These are phyloP conservation scores for Pseudoscleropodium purum DNA, from an alignment of 225 moss, liverwort and hornwort species.

Conservation along the genomic window DNA sequence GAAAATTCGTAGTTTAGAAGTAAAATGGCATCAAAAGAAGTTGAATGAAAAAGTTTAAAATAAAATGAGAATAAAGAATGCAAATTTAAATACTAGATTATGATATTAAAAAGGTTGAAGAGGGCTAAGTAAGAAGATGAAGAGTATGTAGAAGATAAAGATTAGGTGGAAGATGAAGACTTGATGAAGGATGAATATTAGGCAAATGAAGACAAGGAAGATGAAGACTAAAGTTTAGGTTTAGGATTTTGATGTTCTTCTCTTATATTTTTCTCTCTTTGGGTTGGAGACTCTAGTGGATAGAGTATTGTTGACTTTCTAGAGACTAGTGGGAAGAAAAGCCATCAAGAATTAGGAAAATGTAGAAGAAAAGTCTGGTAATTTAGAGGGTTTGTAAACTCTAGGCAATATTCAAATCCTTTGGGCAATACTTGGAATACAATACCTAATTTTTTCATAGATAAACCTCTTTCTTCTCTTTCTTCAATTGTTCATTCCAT, in stretches of 20 bases:
- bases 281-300: rapidly evolving
- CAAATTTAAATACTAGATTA: background rate
- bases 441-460: background rate
- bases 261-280: background rate
- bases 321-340: too few relatives aligned
- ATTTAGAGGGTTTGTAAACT: background rate
- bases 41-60: background rate
- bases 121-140: too few relatives aligned
- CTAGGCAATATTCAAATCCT: background rate
- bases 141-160: too few relatives aligned
- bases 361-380: background rate
- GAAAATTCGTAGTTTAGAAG: background rate
- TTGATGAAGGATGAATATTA: too few relatives aligned
- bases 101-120: too few relatives aligned
- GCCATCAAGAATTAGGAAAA: too few relatives aligned
- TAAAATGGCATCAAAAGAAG: background rate
- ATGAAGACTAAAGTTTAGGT: background rate
- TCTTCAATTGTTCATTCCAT: rapidly evolving
- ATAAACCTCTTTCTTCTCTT: background rate
- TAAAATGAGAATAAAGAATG: background rate
- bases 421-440: background rate
- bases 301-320: background rate
- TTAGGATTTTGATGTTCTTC: background rate
- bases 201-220: too few relatives aligned
- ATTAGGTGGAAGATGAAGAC: background rate